Conservation (phyloP, 2,329 filamentous ascomycete genomes). For the Amylocarpus encephaloides region DNA sequence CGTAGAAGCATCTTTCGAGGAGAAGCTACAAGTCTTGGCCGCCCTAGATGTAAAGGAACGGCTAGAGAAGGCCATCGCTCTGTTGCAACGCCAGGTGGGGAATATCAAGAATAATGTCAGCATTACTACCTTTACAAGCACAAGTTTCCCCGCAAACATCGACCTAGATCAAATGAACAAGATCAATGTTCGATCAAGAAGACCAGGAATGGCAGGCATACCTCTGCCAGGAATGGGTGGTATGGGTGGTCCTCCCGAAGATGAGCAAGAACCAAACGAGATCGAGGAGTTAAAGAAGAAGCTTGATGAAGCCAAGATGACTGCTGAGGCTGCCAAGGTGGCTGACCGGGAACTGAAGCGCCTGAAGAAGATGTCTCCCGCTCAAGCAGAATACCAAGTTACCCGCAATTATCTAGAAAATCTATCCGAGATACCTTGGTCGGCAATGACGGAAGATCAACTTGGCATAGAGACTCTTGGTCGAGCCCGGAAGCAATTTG, state of each 20-base stretch:
- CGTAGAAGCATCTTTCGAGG: slow-evolving; percentile 79
- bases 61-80: slow-evolving; percentile 73
- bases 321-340: slow-evolving; percentile 80
- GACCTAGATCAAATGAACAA: slow-evolving; percentile 48
- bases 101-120: slow-evolving; percentile 83
- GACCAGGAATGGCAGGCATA: slow-evolving; percentile 21
- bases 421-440: slow-evolving; percentile 89
- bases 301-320: slow-evolving; percentile 73
- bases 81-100: slow-evolving; percentile 75
- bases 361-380: slow-evolving; percentile 90
- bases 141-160: slow-evolving; percentile 53
- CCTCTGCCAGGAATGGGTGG: slow-evolving; percentile 22
- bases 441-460: slow-evolving; percentile 74
- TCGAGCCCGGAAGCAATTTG: slow-evolving; percentile 79
- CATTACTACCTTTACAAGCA: slow-evolving; percentile 69
- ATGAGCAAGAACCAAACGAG: slow-evolving; percentile 81
- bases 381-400: slow-evolving; percentile 93
- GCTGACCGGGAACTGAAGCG: slow-evolving; percentile 83
- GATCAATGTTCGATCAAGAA: slow-evolving; percentile 36
- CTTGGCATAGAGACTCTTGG: slow-evolving; percentile 74
- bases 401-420: slow-evolving; percentile 92
- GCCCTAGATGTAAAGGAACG: slow-evolving; percentile 72
- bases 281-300: slow-evolving; percentile 87
- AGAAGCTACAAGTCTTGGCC: slow-evolving; percentile 83
- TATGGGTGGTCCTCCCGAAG: slow-evolving; percentile 35